These are phyloP conservation scores for Eimeria acervulina DNA, from an alignment of 169 alveolate species.

Conservation along the genomic window DNA sequence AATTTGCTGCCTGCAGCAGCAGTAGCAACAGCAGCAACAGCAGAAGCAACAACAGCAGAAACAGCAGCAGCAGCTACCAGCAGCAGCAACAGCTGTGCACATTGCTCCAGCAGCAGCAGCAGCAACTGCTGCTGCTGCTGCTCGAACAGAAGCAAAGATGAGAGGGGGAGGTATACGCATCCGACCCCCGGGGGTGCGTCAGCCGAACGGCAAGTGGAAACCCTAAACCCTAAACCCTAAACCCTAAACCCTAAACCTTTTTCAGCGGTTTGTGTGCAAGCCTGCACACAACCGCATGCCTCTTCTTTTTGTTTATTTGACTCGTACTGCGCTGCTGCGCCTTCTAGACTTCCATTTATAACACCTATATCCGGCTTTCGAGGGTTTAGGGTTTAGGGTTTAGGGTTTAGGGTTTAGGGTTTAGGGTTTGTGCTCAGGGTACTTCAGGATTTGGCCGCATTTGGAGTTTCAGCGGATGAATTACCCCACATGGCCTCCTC, in stretches of 20 bases:
- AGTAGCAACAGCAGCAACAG: neutral
- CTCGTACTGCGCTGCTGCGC: too few relatives aligned
- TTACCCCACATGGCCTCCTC: constrained; percentile 82
- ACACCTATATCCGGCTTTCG: too few relatives aligned
- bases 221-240: constrained; percentile 33
- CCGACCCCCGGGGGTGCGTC: constrained; percentile 44
- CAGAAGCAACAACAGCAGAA: neutral
- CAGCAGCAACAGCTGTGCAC: too few relatives aligned
- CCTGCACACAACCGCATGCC: neutral
- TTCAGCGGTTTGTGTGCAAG: too few relatives aligned
- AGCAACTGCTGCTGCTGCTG: constrained; percentile 2
- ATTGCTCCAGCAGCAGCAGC: constrained; percentile 8
- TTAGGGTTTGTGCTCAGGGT: constrained; percentile 11
- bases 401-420: constrained; percentile 33
- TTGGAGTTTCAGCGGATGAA: constrained; percentile 78
- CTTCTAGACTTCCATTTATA: too few relatives aligned
- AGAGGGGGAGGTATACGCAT: neutral
- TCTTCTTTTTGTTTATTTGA: too few relatives aligned
- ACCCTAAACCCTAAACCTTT: constrained; percentile 3
- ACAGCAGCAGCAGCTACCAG: constrained; percentile 19
- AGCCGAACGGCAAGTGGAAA: neutral
- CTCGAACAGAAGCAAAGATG: neutral
- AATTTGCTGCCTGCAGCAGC: neutral
- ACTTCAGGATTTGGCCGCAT: constrained; percentile 13
- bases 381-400: constrained; percentile 34